A percentile compares a stretch with the other conserved stretches of the same genome.
Conservation (phyloP, 2,329 filamentous ascomycete genomes). For the Stagonosporopsis cucurbitacearum region DNA sequence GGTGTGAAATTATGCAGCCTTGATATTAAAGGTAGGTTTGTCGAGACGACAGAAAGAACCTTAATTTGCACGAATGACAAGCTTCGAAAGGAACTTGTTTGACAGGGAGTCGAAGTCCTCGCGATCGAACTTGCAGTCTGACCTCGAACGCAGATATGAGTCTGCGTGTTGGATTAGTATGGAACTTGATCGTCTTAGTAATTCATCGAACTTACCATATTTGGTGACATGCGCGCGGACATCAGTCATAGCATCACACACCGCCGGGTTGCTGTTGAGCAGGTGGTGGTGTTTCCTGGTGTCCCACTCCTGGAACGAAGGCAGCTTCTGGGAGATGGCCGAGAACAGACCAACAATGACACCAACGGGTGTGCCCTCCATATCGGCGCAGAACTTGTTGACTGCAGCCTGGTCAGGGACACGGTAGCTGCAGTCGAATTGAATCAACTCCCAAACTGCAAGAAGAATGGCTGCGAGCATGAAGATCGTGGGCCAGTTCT, state of each 20-base stretch:
- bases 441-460: slow-evolving; percentile 97
- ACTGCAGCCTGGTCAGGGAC: slow-evolving; percentile 83
- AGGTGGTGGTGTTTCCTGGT: slow-evolving; percentile 88
- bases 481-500: slow-evolving; percentile 99
- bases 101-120: slow-evolving; percentile 93
- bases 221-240: slow-evolving; percentile 90
- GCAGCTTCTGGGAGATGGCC: slow-evolving; percentile 95
- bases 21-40: slow-evolving; percentile 21
- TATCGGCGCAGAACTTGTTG: slow-evolving; percentile 93
- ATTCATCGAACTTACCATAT: slow-evolving; percentile 73
- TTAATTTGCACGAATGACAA: slow-evolving; percentile 93
- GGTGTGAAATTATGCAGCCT: slow-evolving; percentile 28
- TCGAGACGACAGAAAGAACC: slow-evolving; percentile 10
- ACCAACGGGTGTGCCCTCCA: slow-evolving; percentile 94
- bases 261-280: slow-evolving; percentile 86
- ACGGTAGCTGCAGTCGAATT: slow-evolving; percentile 97
- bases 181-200: slow-evolving; percentile 6
- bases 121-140: slow-evolving; percentile 83
- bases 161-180: slow-evolving; percentile 67
- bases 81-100: slow-evolving; percentile 95
- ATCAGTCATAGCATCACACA: slow-evolving; percentile 96
- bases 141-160: slow-evolving; percentile 81
- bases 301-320: slow-evolving; percentile 92
- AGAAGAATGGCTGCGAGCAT: slow-evolving; percentile 93
- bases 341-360: slow-evolving; percentile 97